Percentiles rank a stretch among this genome's conserved stretches.
Conservation (phyloP, 495 filamentous ascomycete genomes). For the Hypoxylon fragiforme region DNA sequence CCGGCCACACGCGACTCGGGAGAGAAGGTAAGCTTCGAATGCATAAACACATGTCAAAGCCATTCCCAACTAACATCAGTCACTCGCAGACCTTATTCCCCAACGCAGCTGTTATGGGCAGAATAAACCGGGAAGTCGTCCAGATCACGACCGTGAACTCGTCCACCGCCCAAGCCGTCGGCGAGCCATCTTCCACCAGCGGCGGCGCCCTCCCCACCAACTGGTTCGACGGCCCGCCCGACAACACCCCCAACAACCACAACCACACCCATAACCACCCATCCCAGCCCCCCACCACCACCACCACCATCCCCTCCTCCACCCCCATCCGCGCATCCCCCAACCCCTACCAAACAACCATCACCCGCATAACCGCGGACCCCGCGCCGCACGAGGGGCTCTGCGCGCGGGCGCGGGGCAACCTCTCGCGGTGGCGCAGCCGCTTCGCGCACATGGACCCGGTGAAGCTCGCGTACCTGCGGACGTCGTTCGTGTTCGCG, state of each 20-base stretch:
- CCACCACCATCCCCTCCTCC: constrained; percentile 7
- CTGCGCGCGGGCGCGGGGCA: constrained; percentile 1
- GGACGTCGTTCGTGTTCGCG: constrained; percentile 80
- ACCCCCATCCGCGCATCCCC: constrained; percentile 3
- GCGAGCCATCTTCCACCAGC: constrained; percentile 15
- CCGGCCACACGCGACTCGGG: constrained; percentile 36
- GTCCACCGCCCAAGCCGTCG: constrained; percentile 17
- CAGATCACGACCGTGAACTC: constrained; percentile 40
- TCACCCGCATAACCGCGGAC: constrained; percentile 28
- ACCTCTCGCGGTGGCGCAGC: constrained; percentile 22
- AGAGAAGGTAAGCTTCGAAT: constrained; percentile 47
- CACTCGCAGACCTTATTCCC: constrained; percentile 35
- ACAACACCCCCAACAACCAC: no score
- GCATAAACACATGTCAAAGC: no score
- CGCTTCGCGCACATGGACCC: constrained; percentile 55
- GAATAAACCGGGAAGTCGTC: constrained; percentile 35
- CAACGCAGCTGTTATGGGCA: constrained; percentile 40
- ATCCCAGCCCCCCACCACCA: constrained; percentile 12
- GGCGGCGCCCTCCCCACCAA: constrained; percentile 13
- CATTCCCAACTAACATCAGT: no score
- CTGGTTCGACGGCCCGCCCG: constrained; percentile 36
- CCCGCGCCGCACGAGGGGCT: constrained; percentile 23
- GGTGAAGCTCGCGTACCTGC: constrained; percentile 74
- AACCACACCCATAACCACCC: no score
- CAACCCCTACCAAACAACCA: constrained; percentile 29